phyloP scores from a whole-genome alignment of 257 asterid genomes.

The Misopates orontium region DNA sequence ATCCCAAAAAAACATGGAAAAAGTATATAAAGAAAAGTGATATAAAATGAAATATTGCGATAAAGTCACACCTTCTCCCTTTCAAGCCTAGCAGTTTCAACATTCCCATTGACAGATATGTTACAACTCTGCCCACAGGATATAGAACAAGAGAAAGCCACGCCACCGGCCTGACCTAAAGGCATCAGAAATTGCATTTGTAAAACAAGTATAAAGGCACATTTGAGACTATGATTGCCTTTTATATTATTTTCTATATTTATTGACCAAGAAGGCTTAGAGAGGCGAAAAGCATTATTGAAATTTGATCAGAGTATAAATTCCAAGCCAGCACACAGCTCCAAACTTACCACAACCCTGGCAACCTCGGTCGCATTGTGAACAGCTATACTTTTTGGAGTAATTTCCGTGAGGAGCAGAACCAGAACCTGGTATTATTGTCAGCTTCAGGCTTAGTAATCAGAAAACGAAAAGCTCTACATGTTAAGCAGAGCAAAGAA shows the following conservation, averaged over 20 bases:
- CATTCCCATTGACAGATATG: constrained; percentile 97
- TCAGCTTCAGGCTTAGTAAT: constrained; percentile 24
- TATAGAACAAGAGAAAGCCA: constrained; percentile 92
- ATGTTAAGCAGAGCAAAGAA: neutral
- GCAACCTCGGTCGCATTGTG: constrained; percentile 98
- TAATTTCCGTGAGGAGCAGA: constrained; percentile 96
- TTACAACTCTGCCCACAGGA: constrained; percentile 97
- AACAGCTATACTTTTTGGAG: constrained; percentile 98
- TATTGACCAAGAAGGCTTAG: constrained; percentile 8
- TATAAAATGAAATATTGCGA: constrained; percentile 14
- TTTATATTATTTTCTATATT: neutral
- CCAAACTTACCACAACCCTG: constrained; percentile 87
- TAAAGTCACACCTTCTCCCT: constrained; percentile 74
- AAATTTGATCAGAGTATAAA: constrained; percentile 16
- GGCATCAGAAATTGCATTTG: constrained; percentile 37
- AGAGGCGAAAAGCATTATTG: neutral
- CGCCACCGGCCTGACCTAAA: constrained; percentile 99
- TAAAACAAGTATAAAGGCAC: constrained; percentile 27
- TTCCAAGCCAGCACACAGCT: constrained; percentile 27
- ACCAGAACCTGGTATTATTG: constrained; percentile 67
- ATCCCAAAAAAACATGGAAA: neutral
- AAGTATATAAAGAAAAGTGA: neutral
- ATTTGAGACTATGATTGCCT: neutral
- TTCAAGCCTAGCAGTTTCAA: constrained; percentile 90
- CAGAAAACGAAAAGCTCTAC: constrained; percentile 10